Conservation (phyloP, 2,329 filamentous ascomycete genomes). For the Chaetomium globosum region DNA sequence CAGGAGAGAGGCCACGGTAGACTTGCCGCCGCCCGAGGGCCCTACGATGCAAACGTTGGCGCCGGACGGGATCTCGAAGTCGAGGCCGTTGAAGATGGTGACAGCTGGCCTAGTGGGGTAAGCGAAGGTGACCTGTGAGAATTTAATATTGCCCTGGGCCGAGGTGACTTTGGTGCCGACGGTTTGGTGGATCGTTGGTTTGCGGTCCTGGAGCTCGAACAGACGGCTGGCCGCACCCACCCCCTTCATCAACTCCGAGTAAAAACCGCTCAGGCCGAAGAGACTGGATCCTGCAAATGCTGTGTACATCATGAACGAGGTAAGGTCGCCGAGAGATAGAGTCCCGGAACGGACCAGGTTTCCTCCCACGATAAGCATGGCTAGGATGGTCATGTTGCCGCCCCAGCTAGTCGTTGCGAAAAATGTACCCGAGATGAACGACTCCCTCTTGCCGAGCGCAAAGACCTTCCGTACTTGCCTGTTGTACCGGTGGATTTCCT, state of each 20-base stretch:
- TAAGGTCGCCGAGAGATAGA: conserved; percentile 88
- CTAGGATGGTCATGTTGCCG: conserved; percentile 94
- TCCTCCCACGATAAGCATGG: conserved; percentile 86
- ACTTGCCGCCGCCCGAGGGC: conserved; percentile 93
- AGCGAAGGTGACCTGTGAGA: conserved; percentile 81
- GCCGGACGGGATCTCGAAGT: conserved; percentile 89
- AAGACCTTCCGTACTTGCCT: conserved; percentile 91
- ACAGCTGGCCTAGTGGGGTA: conserved; percentile 95
- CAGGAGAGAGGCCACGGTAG: conserved; percentile 88
- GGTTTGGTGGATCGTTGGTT: conserved; percentile 84
- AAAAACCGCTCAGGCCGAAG: conserved; percentile 93
- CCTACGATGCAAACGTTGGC: conserved; percentile 96
- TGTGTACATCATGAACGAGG: conserved; percentile 98
- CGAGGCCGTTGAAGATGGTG: conserved; percentile 82
- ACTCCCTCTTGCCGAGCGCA: conserved; percentile 80
- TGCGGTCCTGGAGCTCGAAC: conserved; percentile 91
- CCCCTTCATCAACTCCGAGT: conserved; percentile 98
- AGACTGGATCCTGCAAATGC: conserved; percentile 83
- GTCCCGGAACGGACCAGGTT: conserved; percentile 83
- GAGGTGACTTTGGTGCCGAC: conserved; percentile 77
- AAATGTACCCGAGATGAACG: conserved; percentile 86
- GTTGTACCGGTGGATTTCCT: conserved; percentile 90
- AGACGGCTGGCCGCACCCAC: conserved; percentile 94
- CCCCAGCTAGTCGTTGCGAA: conserved; percentile 85
- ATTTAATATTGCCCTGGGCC: conserved; percentile 85